Conservation (phyloP, 2,329 filamentous ascomycete species). For the Drechslera avenae region DNA sequence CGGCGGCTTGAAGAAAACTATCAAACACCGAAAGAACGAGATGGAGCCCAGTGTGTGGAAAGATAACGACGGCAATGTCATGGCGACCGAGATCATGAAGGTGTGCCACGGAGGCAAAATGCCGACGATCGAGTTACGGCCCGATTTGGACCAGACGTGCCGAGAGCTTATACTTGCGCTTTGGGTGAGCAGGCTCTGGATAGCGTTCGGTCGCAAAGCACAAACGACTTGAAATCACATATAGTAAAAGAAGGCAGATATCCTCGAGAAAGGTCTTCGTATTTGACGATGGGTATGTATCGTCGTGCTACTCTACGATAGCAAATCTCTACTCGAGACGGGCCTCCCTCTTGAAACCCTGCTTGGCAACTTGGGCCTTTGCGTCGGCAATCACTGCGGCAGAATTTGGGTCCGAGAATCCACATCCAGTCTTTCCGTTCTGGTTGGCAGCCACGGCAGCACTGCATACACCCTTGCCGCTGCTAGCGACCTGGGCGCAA, state of each 20-base stretch:
- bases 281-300: background rate
- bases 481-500: slow-evolving; percentile 30
- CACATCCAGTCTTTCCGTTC: slow-evolving; percentile 41
- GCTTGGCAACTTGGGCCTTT: slow-evolving; percentile 33
- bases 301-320: background rate
- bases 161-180: slow-evolving; percentile 30
- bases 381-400: slow-evolving; percentile 37
- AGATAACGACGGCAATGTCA: slow-evolving; percentile 23
- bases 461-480: slow-evolving; percentile 34
- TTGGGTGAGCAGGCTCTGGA: slow-evolving; percentile 34
- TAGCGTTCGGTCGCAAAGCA: slow-evolving; percentile 24
- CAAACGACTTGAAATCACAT: slow-evolving; percentile 1
- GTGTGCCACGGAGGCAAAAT: slow-evolving; percentile 21
- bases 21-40: slow-evolving; percentile 24
- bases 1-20: slow-evolving; percentile 13
- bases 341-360: slow-evolving; percentile 38
- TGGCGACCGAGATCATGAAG: slow-evolving; percentile 30
- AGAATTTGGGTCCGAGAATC: slow-evolving; percentile 38
- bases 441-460: slow-evolving; percentile 36
- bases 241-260: background rate
- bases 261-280: background rate
- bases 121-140: slow-evolving; percentile 28
- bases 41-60: slow-evolving; percentile 28
- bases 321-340: slow-evolving; percentile 9
- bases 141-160: slow-evolving; percentile 29